Conservation (phyloP, 1,139 yeast genomes). For the Saccharomyces hybrid region DNA sequence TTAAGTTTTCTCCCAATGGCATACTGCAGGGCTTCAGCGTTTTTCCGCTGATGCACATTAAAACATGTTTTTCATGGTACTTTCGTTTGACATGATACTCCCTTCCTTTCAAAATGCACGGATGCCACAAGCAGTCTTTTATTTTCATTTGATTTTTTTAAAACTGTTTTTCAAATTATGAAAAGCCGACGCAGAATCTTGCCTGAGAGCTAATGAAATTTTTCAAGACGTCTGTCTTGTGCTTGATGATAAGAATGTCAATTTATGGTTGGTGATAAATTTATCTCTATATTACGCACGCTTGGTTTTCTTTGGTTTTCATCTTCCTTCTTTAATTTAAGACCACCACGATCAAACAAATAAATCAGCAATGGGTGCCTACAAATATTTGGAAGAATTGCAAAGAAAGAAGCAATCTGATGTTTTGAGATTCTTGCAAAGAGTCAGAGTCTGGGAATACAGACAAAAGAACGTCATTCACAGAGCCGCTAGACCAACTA, state of each 20-base stretch:
- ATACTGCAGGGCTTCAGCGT: too few species aligned
- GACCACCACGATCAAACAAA: background rate
- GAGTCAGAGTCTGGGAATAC: constrained; percentile 99
- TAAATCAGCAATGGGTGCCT: constrained; percentile 79
- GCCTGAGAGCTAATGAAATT: background rate
- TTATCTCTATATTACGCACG: too few species aligned
- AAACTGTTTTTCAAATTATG: background rate
- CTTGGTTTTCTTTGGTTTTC: too few species aligned
- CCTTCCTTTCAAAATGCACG: background rate
- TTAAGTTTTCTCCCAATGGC: too few species aligned
- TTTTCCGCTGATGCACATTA: too few species aligned
- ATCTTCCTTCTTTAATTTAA: too few species aligned
- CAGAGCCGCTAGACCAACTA: constrained; percentile 98
- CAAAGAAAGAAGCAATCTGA: constrained; percentile 99
- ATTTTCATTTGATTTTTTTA: too few species aligned
- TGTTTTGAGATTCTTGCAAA: constrained; percentile 95
- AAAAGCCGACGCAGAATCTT: background rate
- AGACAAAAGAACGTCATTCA: constrained; percentile 98
- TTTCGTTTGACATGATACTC: too few species aligned
- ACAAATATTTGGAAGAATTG: constrained; percentile 98
- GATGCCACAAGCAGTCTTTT: background rate
- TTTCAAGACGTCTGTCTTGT: background rate
- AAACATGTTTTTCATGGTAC: too few species aligned
- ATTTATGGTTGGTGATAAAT: too few species aligned
- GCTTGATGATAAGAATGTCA: background rate